Evolutionary conservation across 768 basidiomycete genomes (phyloP).

Genomic region (Hericium erinaceus): DNA sequence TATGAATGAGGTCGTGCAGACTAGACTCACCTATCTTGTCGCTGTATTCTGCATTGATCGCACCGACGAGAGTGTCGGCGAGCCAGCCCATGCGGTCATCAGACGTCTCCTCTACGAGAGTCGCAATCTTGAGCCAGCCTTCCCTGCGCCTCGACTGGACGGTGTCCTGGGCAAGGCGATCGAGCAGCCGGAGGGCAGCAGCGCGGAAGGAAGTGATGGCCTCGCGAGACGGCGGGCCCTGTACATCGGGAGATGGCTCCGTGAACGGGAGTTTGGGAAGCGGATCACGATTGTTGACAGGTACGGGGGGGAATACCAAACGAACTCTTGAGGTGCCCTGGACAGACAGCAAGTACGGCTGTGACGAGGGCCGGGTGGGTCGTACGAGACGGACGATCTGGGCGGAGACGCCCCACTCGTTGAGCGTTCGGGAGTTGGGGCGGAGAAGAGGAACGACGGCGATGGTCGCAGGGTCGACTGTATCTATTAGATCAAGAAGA

Average conservation of each 20-base stretch:
- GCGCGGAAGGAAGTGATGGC: conserved; percentile 59
- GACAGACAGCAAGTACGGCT: conserved; percentile 61
- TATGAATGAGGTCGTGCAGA: not conserved
- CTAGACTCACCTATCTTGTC: conserved; percentile 57
- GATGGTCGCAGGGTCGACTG: conserved; percentile 63
- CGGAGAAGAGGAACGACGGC: conserved; percentile 53
- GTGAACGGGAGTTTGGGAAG: conserved; percentile 18
- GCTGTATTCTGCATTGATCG: conserved; percentile 51
- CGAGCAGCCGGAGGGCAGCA: conserved; percentile 55
- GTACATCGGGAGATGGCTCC: conserved; percentile 26
- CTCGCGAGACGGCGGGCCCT: conserved; percentile 40
- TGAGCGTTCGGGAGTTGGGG: conserved; percentile 16
- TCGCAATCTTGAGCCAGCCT: conserved; percentile 57
- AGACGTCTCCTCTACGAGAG: conserved; percentile 65
- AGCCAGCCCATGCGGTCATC: conserved; percentile 59
- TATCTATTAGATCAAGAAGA: conserved; percentile 57
- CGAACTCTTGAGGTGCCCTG: conserved; percentile 64
- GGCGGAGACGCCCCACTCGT: conserved; percentile 62
- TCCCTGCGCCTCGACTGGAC: conserved; percentile 42
- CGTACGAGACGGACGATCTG: conserved; percentile 62
- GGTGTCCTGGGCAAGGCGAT: conserved; percentile 43
- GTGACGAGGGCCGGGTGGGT: conserved; percentile 44
- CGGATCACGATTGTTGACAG: conserved; percentile 32
- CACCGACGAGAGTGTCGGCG: conserved; percentile 65
- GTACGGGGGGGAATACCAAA: conserved; percentile 37